Evolutionary conservation across 164 flowering plant species (phyloP).

Genomic region (Hamamelis virginiana): DNA sequence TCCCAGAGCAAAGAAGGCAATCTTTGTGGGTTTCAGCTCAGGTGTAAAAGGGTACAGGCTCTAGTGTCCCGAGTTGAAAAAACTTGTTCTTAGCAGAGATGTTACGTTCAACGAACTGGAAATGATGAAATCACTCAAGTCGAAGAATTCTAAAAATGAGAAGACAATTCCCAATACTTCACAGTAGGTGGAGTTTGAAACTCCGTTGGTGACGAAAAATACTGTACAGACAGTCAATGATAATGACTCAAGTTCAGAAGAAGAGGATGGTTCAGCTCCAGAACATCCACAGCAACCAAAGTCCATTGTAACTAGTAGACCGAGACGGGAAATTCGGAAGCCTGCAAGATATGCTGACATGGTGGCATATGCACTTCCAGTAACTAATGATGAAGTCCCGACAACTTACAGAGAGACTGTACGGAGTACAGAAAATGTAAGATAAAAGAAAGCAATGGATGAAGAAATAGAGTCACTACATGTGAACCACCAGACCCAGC

Average conservation of each 20-base stretch:
- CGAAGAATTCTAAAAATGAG: too few species aligned
- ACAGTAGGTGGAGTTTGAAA: too few species aligned
- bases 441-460: neutral
- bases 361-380: neutral
- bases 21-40: neutral
- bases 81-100: too few species aligned
- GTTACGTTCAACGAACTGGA: too few species aligned
- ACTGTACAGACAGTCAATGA: too few species aligned
- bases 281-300: neutral
- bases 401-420: neutral
- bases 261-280: too few species aligned
- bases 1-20: slow-evolving; percentile 13
- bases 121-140: too few species aligned
- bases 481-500: too few species aligned
- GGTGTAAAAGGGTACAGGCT: slow-evolving; percentile 6
- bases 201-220: too few species aligned
- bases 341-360: neutral
- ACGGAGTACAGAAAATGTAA: neutral
- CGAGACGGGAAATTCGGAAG: neutral
- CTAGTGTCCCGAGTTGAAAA: neutral
- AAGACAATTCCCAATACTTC: too few species aligned
- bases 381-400: neutral
- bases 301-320: neutral
- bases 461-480: neutral
- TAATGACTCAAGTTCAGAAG: too few species aligned